Evolutionary conservation across 2,329 filamentous ascomycete species (phyloP).

Genomic region (Cladosporium colombiae): DNA sequence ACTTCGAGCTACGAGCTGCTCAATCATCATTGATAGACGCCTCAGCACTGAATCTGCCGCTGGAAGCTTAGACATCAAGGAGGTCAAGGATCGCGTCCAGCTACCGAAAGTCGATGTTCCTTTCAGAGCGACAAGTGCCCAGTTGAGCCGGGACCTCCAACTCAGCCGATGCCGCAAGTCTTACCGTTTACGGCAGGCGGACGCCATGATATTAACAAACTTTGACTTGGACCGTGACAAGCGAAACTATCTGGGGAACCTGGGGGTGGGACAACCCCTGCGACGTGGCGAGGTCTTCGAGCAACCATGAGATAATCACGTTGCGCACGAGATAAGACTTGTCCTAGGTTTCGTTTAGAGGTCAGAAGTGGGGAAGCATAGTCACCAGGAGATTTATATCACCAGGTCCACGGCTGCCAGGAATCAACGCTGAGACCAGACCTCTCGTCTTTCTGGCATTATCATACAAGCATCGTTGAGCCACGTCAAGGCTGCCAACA

Average conservation of each 20-base stretch:
- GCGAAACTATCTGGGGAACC: not conserved
- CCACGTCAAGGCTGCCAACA: not conserved
- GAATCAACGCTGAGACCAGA: not conserved
- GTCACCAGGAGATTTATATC: not conserved
- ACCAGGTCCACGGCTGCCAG: not conserved
- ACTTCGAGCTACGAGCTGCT: not conserved
- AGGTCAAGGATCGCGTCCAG: not conserved
- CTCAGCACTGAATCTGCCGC: not conserved
- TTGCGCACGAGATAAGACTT: not conserved
- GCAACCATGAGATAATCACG: not conserved
- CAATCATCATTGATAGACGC: not conserved
- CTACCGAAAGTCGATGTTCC: not conserved
- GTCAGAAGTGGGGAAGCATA: not conserved
- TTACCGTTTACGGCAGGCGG: not conserved
- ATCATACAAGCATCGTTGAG: not conserved
- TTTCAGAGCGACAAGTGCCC: not conserved
- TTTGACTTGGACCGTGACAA: not conserved
- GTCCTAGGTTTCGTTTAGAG: not conserved
- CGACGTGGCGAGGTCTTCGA: not conserved
- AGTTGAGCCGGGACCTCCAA: not conserved
- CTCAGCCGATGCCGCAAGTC: not conserved
- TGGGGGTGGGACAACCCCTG: not conserved
- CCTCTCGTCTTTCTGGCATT: not conserved
- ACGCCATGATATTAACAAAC: not conserved
- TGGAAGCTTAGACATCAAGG: not conserved